Percentiles rank a stretch among this genome's conserved stretches.
Evolutionary conservation across 768 basidiomycete genomes (phyloP).

Genomic region (Pholiota conissans): DNA sequence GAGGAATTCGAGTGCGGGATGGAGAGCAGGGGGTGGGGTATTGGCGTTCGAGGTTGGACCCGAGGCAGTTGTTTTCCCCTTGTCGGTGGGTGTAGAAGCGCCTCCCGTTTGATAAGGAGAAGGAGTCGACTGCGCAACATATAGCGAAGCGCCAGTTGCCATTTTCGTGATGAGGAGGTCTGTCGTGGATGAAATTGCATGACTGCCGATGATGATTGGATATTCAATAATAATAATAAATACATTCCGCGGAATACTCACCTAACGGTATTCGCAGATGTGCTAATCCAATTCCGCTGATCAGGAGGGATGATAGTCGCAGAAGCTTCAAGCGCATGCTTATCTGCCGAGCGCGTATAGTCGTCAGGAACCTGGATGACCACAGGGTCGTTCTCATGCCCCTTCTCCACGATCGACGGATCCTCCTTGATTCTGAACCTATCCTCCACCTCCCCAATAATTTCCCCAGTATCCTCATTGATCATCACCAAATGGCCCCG

Average conservation of each 20-base stretch:
- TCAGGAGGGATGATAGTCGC: slow-evolving; percentile 64
- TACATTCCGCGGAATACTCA: slow-evolving; percentile 19
- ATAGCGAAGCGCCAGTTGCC: slow-evolving; percentile 58
- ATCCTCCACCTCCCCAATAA: slow-evolving; percentile 69
- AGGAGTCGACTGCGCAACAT: slow-evolving; percentile 58
- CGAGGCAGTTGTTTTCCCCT: slow-evolving; percentile 1
- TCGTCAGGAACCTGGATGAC: slow-evolving; percentile 67
- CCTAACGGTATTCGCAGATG: slow-evolving; percentile 64
- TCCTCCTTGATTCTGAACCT: slow-evolving; percentile 59
- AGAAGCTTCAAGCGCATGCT: slow-evolving; percentile 50
- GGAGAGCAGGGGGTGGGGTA: slow-evolving; percentile 39
- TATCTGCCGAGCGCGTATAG: slow-evolving; percentile 36
- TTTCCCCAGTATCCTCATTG: slow-evolving; percentile 69
- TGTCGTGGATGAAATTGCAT: slow-evolving; percentile 67
- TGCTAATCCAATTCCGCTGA: slow-evolving; percentile 69
- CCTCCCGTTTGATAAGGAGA: slow-evolving; percentile 38
- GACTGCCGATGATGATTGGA: slow-evolving; percentile 35
- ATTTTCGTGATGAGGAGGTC: slow-evolving; percentile 63
- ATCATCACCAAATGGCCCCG: slow-evolving; percentile 68
- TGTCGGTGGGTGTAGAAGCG: slow-evolving; percentile 13
- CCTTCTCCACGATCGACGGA: slow-evolving; percentile 45
- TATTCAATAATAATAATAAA: neutral
- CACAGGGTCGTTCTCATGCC: slow-evolving; percentile 64
- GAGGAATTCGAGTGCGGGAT: slow-evolving; percentile 54
- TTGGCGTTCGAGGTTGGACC: slow-evolving; percentile 24